Conservation (phyloP, 108 stramenopile species). For the Cyclotella kingstonii region DNA sequence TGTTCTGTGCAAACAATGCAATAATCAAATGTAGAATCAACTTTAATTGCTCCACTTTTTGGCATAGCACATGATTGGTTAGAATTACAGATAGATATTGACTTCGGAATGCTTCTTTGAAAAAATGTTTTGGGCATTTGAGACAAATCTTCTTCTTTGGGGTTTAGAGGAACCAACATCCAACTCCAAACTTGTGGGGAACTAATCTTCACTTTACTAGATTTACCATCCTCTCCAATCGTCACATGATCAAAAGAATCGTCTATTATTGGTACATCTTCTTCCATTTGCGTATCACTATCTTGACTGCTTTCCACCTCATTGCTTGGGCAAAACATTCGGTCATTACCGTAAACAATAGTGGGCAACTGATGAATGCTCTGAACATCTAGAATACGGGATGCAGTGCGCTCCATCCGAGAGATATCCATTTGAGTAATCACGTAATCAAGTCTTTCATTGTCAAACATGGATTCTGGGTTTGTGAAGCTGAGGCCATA, state of each 20-base stretch:
- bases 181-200: conserved; percentile 37
- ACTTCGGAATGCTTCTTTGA: conserved; percentile 8
- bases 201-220: conserved; percentile 1
- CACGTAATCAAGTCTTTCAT: conserved; percentile 61
- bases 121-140: neutral
- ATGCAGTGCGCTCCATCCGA: conserved; percentile 70
- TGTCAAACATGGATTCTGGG: conserved; percentile 1
- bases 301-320: neutral
- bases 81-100: conserved; percentile 29
- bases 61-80: neutral
- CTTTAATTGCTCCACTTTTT: neutral
- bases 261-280: neutral
- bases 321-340: conserved; percentile 16
- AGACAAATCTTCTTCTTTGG: conserved; percentile 23
- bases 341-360: conserved; percentile 47
- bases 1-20: conserved; percentile 76
- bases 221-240: neutral
- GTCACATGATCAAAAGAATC: conserved; percentile 2
- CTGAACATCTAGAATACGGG: conserved; percentile 66
- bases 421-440: conserved; percentile 79
- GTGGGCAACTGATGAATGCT: conserved; percentile 62
- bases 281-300: neutral
- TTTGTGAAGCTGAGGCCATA: conserved; percentile 1
- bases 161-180: conserved; percentile 47
- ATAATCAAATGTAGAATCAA: conserved; percentile 27